phyloP scores from a whole-genome alignment of 2,329 filamentous ascomycete genomes.

The Neofusicoccum sp. region DNA sequence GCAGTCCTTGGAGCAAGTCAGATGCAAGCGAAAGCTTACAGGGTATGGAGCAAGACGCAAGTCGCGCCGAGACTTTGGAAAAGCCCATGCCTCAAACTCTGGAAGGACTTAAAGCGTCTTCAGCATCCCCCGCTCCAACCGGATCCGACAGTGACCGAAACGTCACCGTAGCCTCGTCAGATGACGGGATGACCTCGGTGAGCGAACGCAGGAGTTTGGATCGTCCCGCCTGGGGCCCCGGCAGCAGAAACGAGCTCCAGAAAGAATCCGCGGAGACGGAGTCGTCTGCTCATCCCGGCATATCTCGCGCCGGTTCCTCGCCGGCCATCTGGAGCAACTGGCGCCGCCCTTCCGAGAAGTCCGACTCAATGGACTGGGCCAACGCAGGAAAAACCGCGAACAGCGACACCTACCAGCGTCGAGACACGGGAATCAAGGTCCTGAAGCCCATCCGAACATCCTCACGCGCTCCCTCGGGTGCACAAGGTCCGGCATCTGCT shows the following conservation, averaged over 20 bases:
- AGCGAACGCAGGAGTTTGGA: conserved; percentile 5
- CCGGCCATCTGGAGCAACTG: conserved; percentile 54
- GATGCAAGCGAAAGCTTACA: not conserved
- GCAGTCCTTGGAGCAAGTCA: conserved; percentile 25
- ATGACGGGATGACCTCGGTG: conserved; percentile 2
- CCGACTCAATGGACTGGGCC: conserved; percentile 49
- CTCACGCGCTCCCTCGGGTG: conserved; percentile 49
- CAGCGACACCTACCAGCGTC: conserved; percentile 68
- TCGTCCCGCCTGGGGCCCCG: not conserved
- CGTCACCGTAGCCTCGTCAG: conserved; percentile 15
- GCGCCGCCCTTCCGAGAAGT: conserved; percentile 37
- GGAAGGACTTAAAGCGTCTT: conserved; percentile 11
- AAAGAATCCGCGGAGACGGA: conserved; percentile 1
- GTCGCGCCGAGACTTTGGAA: not conserved
- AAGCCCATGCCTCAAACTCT: conserved; percentile 4
- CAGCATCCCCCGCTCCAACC: not conserved
- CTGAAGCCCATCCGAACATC: conserved; percentile 74
- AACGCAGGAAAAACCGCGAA: conserved; percentile 60
- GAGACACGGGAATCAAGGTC: conserved; percentile 82
- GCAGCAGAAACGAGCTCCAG: not conserved
- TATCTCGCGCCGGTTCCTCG: conserved; percentile 35
- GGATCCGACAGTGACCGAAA: conserved; percentile 15
- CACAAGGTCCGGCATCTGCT: conserved; percentile 34
- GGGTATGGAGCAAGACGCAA: conserved; percentile 2
- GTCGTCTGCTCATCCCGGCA: not conserved